A percentile compares a stretch with the other conserved stretches of the same genome.
Evolutionary conservation across 768 basidiomycete genomes (phyloP).

Genomic region (Lentinula sp.): DNA sequence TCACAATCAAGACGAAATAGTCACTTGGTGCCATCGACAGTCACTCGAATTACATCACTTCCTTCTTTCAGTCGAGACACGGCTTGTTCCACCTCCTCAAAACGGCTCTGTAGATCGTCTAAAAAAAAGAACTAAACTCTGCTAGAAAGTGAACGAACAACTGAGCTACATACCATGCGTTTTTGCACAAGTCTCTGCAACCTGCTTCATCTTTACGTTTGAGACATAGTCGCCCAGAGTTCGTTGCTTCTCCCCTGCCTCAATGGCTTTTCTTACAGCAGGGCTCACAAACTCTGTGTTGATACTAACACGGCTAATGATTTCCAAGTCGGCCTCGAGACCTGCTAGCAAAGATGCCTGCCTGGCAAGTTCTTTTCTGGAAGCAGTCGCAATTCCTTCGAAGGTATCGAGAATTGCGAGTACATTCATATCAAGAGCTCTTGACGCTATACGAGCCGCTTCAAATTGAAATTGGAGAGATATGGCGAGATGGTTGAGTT

Average conservation of each 20-base stretch:
- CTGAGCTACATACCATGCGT: slow-evolving; percentile 52
- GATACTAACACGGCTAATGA: slow-evolving; percentile 59
- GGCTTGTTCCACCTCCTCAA: slow-evolving; percentile 46
- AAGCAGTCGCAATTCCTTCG: slow-evolving; percentile 48
- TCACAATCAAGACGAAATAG: slow-evolving; percentile 8
- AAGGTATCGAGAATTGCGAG: slow-evolving; percentile 68
- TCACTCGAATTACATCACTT: slow-evolving; percentile 50
- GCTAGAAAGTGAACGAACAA: background rate
- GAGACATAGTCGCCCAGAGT: slow-evolving; percentile 81
- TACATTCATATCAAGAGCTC: slow-evolving; percentile 65
- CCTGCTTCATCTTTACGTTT: slow-evolving; percentile 71
- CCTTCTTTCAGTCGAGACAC: slow-evolving; percentile 52
- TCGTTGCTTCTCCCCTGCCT: slow-evolving; percentile 60
- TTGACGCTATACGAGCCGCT: slow-evolving; percentile 68
- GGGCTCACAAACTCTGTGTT: slow-evolving; percentile 74
- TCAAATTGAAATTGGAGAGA: slow-evolving; percentile 63
- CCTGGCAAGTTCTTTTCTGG: slow-evolving; percentile 61
- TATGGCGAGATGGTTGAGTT: slow-evolving; percentile 43
- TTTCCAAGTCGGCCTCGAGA: slow-evolving; percentile 65
- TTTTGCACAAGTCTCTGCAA: slow-evolving; percentile 62
- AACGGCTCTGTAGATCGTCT: slow-evolving; percentile 58
- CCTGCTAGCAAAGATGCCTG: slow-evolving; percentile 59
- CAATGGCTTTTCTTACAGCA: slow-evolving; percentile 61
- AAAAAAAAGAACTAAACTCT: slow-evolving; percentile 1
- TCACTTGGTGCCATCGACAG: slow-evolving; percentile 42